Evolutionary conservation across 108 stramenopile genomes (phyloP), one percentile per base, ranked within the genome.

Genomic region (Skeletonema tropicum): DNA sequence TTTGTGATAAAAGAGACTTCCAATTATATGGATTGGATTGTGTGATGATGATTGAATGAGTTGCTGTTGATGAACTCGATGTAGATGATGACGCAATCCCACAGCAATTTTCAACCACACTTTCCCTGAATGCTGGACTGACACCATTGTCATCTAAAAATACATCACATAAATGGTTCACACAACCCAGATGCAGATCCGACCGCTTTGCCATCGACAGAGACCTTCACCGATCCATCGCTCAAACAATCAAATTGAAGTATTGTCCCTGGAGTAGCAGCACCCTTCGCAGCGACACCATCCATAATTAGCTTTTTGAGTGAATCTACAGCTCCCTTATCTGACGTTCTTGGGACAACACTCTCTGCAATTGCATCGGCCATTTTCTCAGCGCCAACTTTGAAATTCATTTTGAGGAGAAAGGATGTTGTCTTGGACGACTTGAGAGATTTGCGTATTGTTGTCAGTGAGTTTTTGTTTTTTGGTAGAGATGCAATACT

Each of bases 301-400:
- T 89, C 64, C 33, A 88, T 75, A 55, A 94, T 91, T 15, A 92
- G 63, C 41, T 55, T 74, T 74, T 94, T 92, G 36, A 94, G 83
- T 10, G 75, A 72, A 2, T 86, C 86, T 12, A 94, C 91, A 2
- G 83, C 71, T 3, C 69, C 69, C 36, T 64, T 70, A 15, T 81
- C 79, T 8, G 87, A 82, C 55, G 90, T 71, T 38, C 91, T 83
- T 8, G 93, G 93, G 33, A 73, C 66, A 9, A 94, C 91, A 36
- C 87, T 83, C 17, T 94, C 93, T 26, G 93, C 91, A 71, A 94
- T 94, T 19, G 93, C 93, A 26, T 66, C 75, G 0, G 91, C 91
- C 90, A 94, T 92, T 70, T 94, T 94, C 66, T 94, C 91, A 30
- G 93, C 89, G 21, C 90, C 89, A 17, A 94, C 93, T 71, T 90